Conservation (phyloP, 2,329 filamentous ascomycete genomes). For the Saccharata proteae region DNA sequence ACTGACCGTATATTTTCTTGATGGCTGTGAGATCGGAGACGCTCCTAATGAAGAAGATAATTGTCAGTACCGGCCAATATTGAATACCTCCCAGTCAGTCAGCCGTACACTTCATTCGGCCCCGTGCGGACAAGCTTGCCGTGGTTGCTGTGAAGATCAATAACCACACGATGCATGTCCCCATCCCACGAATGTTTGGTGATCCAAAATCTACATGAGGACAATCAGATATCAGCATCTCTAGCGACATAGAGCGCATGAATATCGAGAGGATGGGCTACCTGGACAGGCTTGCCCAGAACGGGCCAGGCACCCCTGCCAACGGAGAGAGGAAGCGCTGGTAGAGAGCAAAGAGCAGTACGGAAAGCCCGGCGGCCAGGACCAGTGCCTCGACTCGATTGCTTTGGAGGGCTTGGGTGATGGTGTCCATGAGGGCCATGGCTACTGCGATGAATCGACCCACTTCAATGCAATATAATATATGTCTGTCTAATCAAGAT, state of each 20-base stretch:
- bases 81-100: too few relatives aligned
- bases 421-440: constrained; percentile 5
- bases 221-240: too few relatives aligned
- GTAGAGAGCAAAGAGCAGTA: constrained; percentile 10
- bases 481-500: too few relatives aligned
- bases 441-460: too few relatives aligned
- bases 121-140: constrained; percentile 16
- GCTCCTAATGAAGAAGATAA: too few relatives aligned
- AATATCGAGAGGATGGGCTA: too few relatives aligned
- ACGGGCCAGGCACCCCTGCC: constrained; percentile 17
- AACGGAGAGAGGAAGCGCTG: constrained; percentile 14
- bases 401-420: not conserved
- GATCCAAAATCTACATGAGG: constrained; percentile 20
- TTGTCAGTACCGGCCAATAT: too few relatives aligned
- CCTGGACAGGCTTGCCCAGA: constrained; percentile 15
- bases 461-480: too few relatives aligned
- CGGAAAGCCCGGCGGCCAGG: not conserved
- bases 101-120: constrained; percentile 6
- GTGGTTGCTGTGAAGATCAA: constrained; percentile 17
- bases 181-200: constrained; percentile 19
- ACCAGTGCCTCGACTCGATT: constrained; percentile 1
- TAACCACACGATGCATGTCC: constrained; percentile 17
- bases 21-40: constrained; percentile 7
- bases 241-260: too few relatives aligned
- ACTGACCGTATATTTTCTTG: constrained; percentile 16